phyloP scores from a whole-genome alignment of 352 stramenopile species.

The Halophytophthora batemanensis region DNA sequence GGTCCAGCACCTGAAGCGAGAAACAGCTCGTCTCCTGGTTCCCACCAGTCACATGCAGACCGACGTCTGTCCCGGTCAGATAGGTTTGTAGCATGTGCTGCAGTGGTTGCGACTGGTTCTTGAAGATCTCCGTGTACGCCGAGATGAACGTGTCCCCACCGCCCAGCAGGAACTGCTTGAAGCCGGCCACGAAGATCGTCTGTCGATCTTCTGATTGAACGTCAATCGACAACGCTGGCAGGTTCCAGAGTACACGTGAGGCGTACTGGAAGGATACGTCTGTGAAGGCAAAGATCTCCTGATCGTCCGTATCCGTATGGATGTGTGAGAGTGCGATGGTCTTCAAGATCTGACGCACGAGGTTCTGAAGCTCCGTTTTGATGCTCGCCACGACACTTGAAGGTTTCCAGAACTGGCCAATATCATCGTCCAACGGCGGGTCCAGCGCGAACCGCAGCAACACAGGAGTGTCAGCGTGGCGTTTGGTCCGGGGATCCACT shows the following conservation, averaged over 20 bases:
- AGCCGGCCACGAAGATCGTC: constrained; percentile 58
- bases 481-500: constrained; percentile 6
- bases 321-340: constrained; percentile 75
- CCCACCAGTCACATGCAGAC: constrained; percentile 50
- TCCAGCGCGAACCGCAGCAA: constrained; percentile 22
- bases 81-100: constrained; percentile 71
- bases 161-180: constrained; percentile 71
- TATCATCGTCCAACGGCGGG: constrained; percentile 8
- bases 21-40: constrained; percentile 56
- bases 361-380: constrained; percentile 47
- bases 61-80: constrained; percentile 56
- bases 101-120: constrained; percentile 58
- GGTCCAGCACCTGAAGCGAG: constrained; percentile 63
- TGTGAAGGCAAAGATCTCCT: constrained; percentile 76
- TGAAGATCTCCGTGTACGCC: constrained; percentile 65
- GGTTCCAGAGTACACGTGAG: constrained; percentile 67
- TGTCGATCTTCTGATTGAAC: constrained; percentile 35
- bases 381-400: constrained; percentile 31
- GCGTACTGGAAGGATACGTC: constrained; percentile 73
- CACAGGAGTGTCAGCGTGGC: constrained; percentile 2
- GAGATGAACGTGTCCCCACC: constrained; percentile 75
- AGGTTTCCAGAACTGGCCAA: constrained; percentile 1
- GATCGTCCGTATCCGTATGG: constrained; percentile 49
- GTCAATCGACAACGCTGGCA: constrained; percentile 61
- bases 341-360: constrained; percentile 65